phyloP scores from a whole-genome alignment of 148 eudicot genomes.

The Tetragonia tetragonoides region DNA sequence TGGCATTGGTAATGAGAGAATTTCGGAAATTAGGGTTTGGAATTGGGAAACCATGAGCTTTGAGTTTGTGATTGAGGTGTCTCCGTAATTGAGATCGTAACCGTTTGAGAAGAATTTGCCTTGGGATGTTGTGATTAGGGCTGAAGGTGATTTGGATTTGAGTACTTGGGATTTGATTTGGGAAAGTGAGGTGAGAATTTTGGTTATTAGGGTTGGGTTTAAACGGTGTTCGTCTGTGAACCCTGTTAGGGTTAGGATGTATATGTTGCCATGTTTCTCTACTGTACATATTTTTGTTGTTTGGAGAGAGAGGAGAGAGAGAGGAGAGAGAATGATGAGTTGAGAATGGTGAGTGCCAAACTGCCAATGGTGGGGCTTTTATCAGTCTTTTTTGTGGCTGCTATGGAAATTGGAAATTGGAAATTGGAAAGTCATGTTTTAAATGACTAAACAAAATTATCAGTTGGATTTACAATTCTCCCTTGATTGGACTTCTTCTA shows the following conservation, averaged over 20 bases:
- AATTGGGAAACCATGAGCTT: slow-evolving; percentile 34
- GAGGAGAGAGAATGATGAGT: no score
- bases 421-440: no score
- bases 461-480: no score
- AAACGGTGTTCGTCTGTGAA: slow-evolving; percentile 45
- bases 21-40: slow-evolving; percentile 36
- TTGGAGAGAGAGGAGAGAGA: background rate
- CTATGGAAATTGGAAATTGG: no score
- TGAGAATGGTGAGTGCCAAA: no score
- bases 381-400: no score
- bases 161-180: slow-evolving; percentile 32
- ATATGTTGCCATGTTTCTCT: slow-evolving; percentile 45
- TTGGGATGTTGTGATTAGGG: slow-evolving; percentile 48
- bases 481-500: no score
- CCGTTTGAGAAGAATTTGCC: slow-evolving; percentile 77
- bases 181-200: slow-evolving; percentile 37
- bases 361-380: no score
- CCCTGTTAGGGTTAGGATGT: slow-evolving; percentile 50
- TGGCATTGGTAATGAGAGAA: slow-evolving; percentile 53
- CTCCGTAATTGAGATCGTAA: slow-evolving; percentile 42
- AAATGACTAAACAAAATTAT: no score
- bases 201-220: slow-evolving; percentile 41
- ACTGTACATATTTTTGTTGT: slow-evolving; percentile 36
- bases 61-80: background rate
- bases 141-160: slow-evolving; percentile 28